phyloP scores from a whole-genome alignment of 495 filamentous ascomycete species.

The Penicillium parvum region DNA sequence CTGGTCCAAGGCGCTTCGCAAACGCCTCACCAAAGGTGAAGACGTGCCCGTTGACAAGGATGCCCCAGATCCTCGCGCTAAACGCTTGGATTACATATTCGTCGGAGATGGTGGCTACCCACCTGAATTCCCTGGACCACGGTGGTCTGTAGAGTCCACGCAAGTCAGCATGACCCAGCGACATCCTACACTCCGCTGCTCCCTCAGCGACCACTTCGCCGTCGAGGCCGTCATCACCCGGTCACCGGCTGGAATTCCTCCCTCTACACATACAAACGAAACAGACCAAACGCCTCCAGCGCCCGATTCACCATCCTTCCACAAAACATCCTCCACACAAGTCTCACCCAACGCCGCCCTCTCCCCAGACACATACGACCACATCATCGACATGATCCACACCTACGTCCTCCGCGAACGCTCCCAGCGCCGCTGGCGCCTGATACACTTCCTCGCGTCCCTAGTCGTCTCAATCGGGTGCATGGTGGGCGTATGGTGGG shows the following conservation, averaged over 20 bases:
- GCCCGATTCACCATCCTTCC: constrained; percentile 11
- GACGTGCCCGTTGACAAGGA: constrained; percentile 53
- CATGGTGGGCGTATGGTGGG: constrained; percentile 82
- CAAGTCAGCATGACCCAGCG: constrained; percentile 76
- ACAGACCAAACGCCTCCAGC: not conserved
- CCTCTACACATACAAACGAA: not conserved
- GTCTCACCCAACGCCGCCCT: constrained; percentile 31
- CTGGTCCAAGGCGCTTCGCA: constrained; percentile 65
- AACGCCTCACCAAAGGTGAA: constrained; percentile 55
- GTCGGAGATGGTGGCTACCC: constrained; percentile 45
- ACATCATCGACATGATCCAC: constrained; percentile 62
- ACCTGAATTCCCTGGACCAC: constrained; percentile 26
- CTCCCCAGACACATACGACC: constrained; percentile 59
- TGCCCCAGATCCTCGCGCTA: constrained; percentile 64
- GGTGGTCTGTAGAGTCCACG: constrained; percentile 64
- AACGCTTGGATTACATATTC: constrained; percentile 96
- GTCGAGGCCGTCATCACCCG: constrained; percentile 50
- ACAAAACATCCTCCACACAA: constrained; percentile 15
- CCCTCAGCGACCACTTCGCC: constrained; percentile 89
- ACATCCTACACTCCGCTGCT: constrained; percentile 77
- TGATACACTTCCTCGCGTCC: constrained; percentile 66
- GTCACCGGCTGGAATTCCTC: not conserved
- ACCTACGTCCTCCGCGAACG: constrained; percentile 65
- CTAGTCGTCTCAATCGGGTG: constrained; percentile 63
- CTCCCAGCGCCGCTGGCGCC: constrained; percentile 62